Evolutionary conservation across 345 rosid species (phyloP), one percentile per base, ranked within the genome.

Genomic region (Eucalyptus leucophloia): DNA sequence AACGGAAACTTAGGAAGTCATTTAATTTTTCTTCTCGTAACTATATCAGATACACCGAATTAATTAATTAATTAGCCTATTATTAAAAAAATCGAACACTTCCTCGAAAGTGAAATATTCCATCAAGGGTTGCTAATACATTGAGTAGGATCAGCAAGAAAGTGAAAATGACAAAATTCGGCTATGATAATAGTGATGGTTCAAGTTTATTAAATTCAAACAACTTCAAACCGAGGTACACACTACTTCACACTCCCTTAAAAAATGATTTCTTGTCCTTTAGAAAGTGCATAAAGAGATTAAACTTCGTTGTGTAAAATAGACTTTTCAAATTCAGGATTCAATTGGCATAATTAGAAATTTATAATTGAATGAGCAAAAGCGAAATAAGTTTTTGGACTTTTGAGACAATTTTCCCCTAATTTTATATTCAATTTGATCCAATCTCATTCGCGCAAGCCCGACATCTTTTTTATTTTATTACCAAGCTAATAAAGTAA

Each of bases 311-410:
- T n/a, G n/a, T n/a, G n/a, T n/a, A n/a, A n/a, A n/a, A n/a, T n/a
- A n/a, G n/a, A n/a, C 62, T 24, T 10, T 23, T 56, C 13, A 56
- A 56, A 13, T 56, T 56, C 3, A 56, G 6, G 62, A 56, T 24
- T 9, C 12, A 56, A 56, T 56, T 56, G 28, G 13, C 28, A 24
- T 10, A 56, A 24, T 56, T 23, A 56, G 3, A 56, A 56, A 0
- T 56, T 56, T 24, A 23, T 56, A 2, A 56, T 23, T 56, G 28
- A 56, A 56, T 56, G 1, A 23, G 3, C 2, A 56, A 23, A 56
- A 56, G 2, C 3, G 1, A 30, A 9, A 56, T 24, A 56, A 2
- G 12, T 56, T 56, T 56, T 23, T 3, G 13, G 1, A 8, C 1
- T 56, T 56, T 56, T 56, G 23, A 21, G 62, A 53, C 4, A 53